phyloP scores from a whole-genome alignment of 176 grass and related monocot genomes.

The Luzula sylvatica region DNA sequence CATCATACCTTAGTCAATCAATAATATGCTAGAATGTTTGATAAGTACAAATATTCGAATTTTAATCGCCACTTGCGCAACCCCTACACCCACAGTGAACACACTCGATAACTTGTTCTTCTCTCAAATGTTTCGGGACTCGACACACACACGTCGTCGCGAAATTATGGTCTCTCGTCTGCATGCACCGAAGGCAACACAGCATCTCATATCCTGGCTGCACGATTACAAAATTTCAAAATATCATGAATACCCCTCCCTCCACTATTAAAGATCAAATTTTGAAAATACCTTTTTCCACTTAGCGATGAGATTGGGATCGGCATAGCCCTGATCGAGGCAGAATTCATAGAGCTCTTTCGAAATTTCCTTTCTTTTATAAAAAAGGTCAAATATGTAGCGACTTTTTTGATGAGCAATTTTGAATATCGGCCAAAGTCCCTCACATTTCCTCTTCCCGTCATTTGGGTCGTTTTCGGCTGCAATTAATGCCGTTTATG shows the following conservation, averaged over 20 bases:
- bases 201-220: constrained; percentile 35
- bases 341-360: constrained; percentile 43
- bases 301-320: constrained; percentile 39
- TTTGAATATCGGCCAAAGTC: constrained; percentile 39
- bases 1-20: too few relatives aligned
- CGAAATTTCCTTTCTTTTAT: constrained; percentile 39
- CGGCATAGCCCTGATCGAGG: constrained; percentile 38
- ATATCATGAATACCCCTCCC: too few relatives aligned
- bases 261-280: too few relatives aligned
- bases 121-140: constrained; percentile 39
- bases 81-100: constrained; percentile 44
- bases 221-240: not conserved
- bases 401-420: constrained; percentile 34
- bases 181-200: constrained; percentile 43
- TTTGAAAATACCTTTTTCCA: constrained; percentile 37
- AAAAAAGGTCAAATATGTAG: constrained; percentile 35
- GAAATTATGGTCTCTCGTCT: constrained; percentile 46
- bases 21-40: too few relatives aligned
- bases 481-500: not conserved
- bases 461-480: constrained; percentile 44
- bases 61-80: constrained; percentile 34
- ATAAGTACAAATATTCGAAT: too few relatives aligned
- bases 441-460: constrained; percentile 44
- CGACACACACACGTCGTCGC: constrained; percentile 36
- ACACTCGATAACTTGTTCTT: constrained; percentile 50